Evolutionary conservation across 805 yeast genomes (phyloP).

Genomic region (Deakozyma indianensis): DNA sequence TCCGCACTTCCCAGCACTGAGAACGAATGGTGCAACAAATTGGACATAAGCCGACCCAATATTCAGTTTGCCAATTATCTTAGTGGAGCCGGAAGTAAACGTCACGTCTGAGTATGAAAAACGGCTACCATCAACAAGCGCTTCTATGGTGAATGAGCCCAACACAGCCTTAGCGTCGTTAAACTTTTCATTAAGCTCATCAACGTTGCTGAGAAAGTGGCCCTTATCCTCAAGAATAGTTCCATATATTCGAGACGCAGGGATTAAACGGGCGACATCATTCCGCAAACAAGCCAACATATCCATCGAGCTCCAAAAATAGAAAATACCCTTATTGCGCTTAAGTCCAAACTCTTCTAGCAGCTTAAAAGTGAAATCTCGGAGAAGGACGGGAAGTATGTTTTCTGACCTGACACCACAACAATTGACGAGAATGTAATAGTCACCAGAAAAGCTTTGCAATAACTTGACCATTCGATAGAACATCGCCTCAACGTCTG

Average conservation of each 20-base stretch:
- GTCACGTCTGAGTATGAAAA: neutral
- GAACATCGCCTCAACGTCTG: neutral
- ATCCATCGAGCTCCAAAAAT: neutral
- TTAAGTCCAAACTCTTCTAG: neutral
- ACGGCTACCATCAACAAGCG: constrained; percentile 1
- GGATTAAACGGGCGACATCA: neutral
- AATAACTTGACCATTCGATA: neutral
- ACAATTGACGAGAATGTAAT: neutral
- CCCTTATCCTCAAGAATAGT: neutral
- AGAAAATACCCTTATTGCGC: neutral
- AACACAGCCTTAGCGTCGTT: neutral
- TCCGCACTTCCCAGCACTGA: neutral
- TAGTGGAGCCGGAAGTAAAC: neutral
- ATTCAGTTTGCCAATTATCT: neutral
- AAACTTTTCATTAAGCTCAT: neutral
- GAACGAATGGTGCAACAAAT: neutral
- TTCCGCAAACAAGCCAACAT: neutral
- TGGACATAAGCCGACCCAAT: neutral
- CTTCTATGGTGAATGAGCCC: neutral
- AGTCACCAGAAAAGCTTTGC: neutral
- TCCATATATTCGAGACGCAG: neutral
- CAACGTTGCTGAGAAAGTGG: neutral
- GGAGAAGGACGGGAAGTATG: neutral
- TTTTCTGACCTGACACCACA: neutral
- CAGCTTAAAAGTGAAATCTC: neutral